Evolutionary conservation across 2,329 filamentous ascomycete species (phyloP), one percentile per base, ranked within the genome.

Genomic region (Fusarium sp.): DNA sequence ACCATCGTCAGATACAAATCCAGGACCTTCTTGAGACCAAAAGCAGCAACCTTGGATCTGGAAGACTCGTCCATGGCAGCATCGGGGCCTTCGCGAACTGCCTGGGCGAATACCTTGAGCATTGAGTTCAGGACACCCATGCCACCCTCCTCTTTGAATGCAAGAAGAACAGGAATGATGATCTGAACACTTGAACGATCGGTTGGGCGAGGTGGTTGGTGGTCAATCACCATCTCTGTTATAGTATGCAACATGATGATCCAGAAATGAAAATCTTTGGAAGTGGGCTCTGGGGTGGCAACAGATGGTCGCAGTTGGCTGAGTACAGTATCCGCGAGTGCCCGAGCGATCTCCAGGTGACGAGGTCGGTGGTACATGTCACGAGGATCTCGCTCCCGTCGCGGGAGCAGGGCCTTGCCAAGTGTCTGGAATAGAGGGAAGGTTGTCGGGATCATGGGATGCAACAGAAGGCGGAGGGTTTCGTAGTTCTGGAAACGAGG

Each of bases 391-490:
- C 75, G 70, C 66, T 89, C 89, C 50, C 94, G 89, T 61, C 93
- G 92, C 43, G 90, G 89, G 6, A 97, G 85, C 22, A 98, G 83
- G 17, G 92, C 88, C 78, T 94, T 96, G 14, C 95, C 95, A 43
- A 98, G 83, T 2, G 90, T 91, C 75, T 97, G 93, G 76, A 97
- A 92, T 72, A 98, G 92, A 1, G 92, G 91, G 18, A 93, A 92
- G n/a, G 95, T 91, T 5, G 91, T 91, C 10, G 90, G 90, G 22
- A 95, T 90, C 72, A 97, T 87, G 34, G 93, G 91, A 73, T 92
- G 91, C 14, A 98, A 85, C 13, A 98, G 83, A 70, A 90, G 91
- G 38, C 91, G 88, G 44, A 98, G 84, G 14, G 88, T 91, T 75
- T 92, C 89, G 40, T 91, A 94, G 78, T 98, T 99, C 76, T 92